Conservation (phyloP, 1,139 yeast species). For the Arxiozyma slooffiae region DNA sequence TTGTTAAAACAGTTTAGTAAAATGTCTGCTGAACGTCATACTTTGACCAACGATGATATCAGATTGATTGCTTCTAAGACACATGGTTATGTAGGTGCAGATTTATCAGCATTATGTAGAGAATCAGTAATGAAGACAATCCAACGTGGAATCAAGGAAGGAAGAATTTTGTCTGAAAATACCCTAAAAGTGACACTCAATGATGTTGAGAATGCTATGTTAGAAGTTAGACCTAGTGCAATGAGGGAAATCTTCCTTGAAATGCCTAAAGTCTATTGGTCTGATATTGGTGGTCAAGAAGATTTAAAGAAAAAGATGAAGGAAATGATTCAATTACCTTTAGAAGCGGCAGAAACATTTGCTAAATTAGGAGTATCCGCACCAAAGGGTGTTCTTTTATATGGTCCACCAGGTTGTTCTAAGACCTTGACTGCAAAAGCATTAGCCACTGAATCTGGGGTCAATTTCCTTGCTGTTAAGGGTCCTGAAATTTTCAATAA, state of each 20-base stretch:
- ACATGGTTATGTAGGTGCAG: constrained; percentile 79
- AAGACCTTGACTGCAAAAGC: constrained; percentile 93
- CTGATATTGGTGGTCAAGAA: constrained; percentile 92
- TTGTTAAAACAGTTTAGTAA: constrained; percentile 49
- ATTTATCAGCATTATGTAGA: constrained; percentile 73
- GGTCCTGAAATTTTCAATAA: constrained; percentile 94
- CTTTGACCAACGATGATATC: constrained; percentile 45
- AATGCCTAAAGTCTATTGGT: constrained; percentile 89
- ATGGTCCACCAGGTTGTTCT: constrained; percentile 97
- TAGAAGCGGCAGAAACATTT: constrained; percentile 74
- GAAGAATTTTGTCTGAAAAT: background rate
- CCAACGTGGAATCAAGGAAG: constrained; percentile 41
- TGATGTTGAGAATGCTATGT: constrained; percentile 60
- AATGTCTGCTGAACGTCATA: constrained; percentile 51
- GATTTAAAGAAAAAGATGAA: constrained; percentile 65
- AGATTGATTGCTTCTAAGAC: constrained; percentile 55
- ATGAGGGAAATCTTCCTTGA: constrained; percentile 93
- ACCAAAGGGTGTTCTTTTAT: constrained; percentile 81
- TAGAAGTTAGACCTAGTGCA: constrained; percentile 85
- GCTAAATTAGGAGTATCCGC: constrained; percentile 69
- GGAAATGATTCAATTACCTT: constrained; percentile 87
- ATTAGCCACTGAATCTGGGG: constrained; percentile 86
- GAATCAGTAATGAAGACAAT: constrained; percentile 85
- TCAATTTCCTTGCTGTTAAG: constrained; percentile 84
- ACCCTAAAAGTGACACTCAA: constrained; percentile 33